Percentiles rank a stretch among this genome's conserved stretches.
Evolutionary conservation across 768 basidiomycete genomes (phyloP).

Genomic region (Naganishia kalamii): DNA sequence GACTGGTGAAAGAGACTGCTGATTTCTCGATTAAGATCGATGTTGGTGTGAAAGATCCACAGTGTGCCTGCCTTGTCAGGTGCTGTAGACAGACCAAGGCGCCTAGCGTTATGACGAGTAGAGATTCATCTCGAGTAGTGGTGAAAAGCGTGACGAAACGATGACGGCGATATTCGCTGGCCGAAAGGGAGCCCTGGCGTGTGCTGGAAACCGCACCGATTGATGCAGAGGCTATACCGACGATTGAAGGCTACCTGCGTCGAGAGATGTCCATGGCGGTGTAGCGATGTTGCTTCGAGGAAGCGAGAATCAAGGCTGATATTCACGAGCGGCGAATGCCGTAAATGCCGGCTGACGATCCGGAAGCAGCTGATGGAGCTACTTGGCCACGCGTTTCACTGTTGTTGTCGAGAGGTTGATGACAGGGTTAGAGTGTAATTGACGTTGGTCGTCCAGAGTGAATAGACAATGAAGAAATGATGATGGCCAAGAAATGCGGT

Average conservation of each 20-base stretch:
- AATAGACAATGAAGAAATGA: neutral
- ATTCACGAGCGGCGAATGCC: neutral
- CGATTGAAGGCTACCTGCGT: neutral
- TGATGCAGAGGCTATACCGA: no score
- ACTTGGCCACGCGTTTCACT: neutral
- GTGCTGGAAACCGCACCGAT: neutral
- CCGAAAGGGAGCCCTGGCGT: neutral
- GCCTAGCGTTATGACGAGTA: neutral
- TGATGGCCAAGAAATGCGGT: neutral
- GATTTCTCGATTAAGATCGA: neutral
- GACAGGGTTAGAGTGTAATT: neutral
- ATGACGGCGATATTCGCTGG: neutral
- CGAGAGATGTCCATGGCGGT: neutral
- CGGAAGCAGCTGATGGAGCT: neutral
- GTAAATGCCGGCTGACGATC: neutral
- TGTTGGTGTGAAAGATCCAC: neutral
- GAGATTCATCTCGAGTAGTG: neutral
- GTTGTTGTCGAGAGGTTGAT: neutral
- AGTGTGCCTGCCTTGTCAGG: conserved; percentile 14
- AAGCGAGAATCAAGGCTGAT: neutral
- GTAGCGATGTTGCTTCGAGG: neutral
- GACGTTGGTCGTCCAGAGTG: neutral
- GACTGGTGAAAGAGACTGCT: neutral
- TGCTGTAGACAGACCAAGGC: conserved; percentile 6
- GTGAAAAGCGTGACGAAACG: neutral